Conservation (phyloP, 805 yeast genomes). For the Schwanniomyces vanrijiae region DNA sequence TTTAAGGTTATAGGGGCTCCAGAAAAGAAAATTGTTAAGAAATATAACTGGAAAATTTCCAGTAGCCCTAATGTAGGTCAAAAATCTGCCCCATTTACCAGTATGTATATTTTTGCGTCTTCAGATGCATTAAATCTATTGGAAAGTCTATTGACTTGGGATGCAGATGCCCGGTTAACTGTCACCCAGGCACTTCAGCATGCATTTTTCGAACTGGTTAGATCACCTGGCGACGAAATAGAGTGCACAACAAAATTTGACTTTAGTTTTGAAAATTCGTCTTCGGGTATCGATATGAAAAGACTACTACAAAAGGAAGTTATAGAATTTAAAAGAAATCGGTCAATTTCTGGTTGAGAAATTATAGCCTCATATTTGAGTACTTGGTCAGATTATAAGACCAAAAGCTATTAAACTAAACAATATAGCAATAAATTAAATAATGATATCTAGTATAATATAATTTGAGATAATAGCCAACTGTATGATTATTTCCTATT, state of each 20-base stretch:
- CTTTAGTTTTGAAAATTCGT: conserved; percentile 59
- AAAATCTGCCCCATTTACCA: conserved; percentile 22
- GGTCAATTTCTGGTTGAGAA: not conserved
- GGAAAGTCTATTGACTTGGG: conserved; percentile 62
- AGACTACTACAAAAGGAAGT: conserved; percentile 54
- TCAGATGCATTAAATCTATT: conserved; percentile 52
- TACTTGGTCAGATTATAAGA: not conserved
- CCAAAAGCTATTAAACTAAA: too few relatives aligned
- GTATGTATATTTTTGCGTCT: conserved; percentile 63
- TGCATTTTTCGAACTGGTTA: conserved; percentile 51
- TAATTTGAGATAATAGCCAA: too few relatives aligned
- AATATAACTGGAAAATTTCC: conserved; percentile 27
- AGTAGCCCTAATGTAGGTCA: conserved; percentile 39
- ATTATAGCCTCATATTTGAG: not conserved
- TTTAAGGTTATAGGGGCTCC: conserved; percentile 75
- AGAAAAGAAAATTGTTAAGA: conserved; percentile 39
- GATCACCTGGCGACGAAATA: conserved; percentile 60
- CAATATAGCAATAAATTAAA: too few relatives aligned
- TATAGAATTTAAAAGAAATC: conserved; percentile 39
- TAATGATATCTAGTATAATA: too few relatives aligned
- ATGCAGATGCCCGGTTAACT: conserved; percentile 50
- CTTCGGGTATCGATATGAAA: conserved; percentile 40
- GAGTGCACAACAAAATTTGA: conserved; percentile 52
- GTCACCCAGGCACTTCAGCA: conserved; percentile 61
- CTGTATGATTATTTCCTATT: too few relatives aligned